Evolutionary conservation across 1,284 basidiomycete species (phyloP), one percentile per base, ranked within the genome.

Genomic region (Boletus semigastroideus): DNA sequence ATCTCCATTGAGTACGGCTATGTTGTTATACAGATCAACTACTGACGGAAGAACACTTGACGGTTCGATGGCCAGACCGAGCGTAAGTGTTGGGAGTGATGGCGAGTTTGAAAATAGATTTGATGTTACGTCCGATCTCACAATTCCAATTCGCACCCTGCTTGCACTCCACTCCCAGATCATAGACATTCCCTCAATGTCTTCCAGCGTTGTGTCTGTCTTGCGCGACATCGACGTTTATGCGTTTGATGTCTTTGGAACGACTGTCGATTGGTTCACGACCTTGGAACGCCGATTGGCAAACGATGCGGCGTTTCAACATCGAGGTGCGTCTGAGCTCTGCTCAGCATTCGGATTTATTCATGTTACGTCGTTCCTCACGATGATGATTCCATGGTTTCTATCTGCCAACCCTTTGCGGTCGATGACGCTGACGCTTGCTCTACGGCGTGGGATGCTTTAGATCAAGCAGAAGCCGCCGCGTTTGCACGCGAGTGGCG

Each of bases 241-340:
- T 38, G 50, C 84, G 4, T 86, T 87, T 57, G 85, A 87, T 53
- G 78, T 82, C 8, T 81, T 86, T 51, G 84, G 84, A 10, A 87
- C 84, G 1, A 77, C 79, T 4, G 80, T 84, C 13, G 79, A 86
- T 58, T 86, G 83, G 83, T 72, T 75, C 48, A 69, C 70, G 6
- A 76, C 77, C 22, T 74, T 86, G 14, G 68, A 70, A 5, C 62
- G 66, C 5, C 72, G 78, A 42, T 64, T 86, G 8, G 51, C 66
- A 41, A 62, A 52, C 61, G 66, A 59, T 53, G 64, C 14, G 14
- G 66, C 33, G 47, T 60, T 68, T n/a, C 19, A 42, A 6, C 33
- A 51, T n/a, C 46, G 9, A 52, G 58, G 66, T 69, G 6, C 14
- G 50, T 33, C 36, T n/a, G 17, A 12, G 11, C 14, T 14, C 9